A percentile compares a stretch with the other conserved stretches of the same genome.
phyloP scores from a whole-genome alignment of 352 stramenopile species.

The Globisporangium okanoganense region DNA sequence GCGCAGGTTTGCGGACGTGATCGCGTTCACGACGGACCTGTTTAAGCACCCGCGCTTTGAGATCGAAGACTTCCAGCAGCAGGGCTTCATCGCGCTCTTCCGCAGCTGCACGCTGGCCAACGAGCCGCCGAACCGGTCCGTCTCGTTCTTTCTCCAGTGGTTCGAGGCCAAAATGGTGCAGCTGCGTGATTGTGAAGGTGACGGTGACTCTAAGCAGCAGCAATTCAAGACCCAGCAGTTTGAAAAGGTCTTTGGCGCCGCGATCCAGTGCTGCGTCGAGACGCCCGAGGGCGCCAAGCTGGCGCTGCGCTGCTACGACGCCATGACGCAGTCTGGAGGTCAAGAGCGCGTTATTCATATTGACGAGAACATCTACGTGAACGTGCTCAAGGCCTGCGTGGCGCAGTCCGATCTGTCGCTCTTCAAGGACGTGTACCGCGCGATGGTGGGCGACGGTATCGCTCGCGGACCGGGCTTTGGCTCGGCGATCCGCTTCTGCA shows the following conservation, averaged over 20 bases:
- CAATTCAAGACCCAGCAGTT: conserved; percentile 25
- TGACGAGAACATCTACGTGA: conserved; percentile 84
- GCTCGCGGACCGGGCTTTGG: conserved; percentile 63
- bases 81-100: conserved; percentile 63
- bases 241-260: conserved; percentile 60
- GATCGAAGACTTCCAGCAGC: conserved; percentile 45
- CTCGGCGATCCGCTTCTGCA: conserved; percentile 63
- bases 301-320: conserved; percentile 51
- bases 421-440: conserved; percentile 54
- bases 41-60: conserved; percentile 28
- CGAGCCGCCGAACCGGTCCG: conserved; percentile 3
- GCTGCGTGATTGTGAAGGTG: neutral
- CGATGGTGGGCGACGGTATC: conserved; percentile 43
- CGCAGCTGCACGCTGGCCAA: conserved; percentile 21
- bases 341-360: conserved; percentile 12
- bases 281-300: conserved; percentile 29
- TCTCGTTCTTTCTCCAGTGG: conserved; percentile 38
- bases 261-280: conserved; percentile 57
- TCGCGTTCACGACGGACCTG: conserved; percentile 35
- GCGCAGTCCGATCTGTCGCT: conserved; percentile 28
- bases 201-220: neutral
- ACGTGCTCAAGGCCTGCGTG: conserved; percentile 56
- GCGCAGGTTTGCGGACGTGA: conserved; percentile 20
- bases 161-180: conserved; percentile 15
- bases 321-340: conserved; percentile 12